Percentiles rank a stretch among this genome's conserved stretches.
Evolutionary conservation across 805 yeast species (phyloP).

Genomic region (Candida suzukii): DNA sequence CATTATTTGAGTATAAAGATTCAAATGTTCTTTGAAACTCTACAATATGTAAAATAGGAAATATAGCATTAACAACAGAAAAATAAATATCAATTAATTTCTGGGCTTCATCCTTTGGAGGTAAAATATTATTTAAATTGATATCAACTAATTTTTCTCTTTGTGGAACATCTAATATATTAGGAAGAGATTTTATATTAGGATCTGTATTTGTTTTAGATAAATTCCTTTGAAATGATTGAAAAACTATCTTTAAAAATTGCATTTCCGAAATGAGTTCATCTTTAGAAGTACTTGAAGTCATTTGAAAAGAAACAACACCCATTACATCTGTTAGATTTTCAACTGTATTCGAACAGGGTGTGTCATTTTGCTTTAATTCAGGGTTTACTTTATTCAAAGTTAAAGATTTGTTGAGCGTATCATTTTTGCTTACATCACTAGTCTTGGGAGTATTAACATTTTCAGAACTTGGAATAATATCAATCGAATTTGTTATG

Average conservation of each 20-base stretch:
- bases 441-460: no score
- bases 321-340: background rate
- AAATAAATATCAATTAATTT: background rate
- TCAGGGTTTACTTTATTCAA: no score
- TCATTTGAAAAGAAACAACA: background rate
- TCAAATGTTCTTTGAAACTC: background rate
- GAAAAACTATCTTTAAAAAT: background rate
- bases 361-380: background rate
- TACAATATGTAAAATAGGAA: background rate
- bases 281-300: background rate
- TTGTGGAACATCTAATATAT: background rate
- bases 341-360: background rate
- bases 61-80: background rate
- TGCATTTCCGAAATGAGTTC: background rate
- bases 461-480: no score
- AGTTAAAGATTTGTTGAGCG: no score
- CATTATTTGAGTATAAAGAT: background rate
- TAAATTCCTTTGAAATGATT: background rate
- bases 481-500: no score
- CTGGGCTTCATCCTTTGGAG: background rate
- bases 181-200: background rate
- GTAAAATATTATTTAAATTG: background rate
- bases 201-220: background rate
- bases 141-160: background rate
- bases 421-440: no score